Evolutionary conservation across 2,329 filamentous ascomycete species (phyloP), one percentile per base, ranked within the genome.

Genomic region (Onygenales sp.): DNA sequence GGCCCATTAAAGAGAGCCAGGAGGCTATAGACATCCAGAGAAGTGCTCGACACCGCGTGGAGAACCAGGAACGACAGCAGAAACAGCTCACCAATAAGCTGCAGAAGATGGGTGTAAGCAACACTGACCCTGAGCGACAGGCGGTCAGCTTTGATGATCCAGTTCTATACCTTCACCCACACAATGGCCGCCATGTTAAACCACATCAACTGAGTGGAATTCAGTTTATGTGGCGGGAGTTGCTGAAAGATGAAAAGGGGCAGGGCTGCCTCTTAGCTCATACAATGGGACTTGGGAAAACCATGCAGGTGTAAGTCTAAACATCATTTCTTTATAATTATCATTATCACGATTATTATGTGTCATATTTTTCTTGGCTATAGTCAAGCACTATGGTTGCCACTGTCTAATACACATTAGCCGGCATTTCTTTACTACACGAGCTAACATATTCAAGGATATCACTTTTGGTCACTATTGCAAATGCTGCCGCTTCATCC

Each of bases 251-350:
- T 53, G 72, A 76, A 3, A 72, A 74, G 5, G 76, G 78, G 14
- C 84, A 90, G 67, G 90, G 90, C 2, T 94, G 88, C 64, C 76
- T 95, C 10, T 75, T 95, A 17, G 87, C 90, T 5, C 90, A 95
- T 66, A 89, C 87, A 0, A 95, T 95, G 90, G 91, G 91, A 1
- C 72, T 95, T 2, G 90, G 90, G 13, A 96, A 95, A 72, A 94
- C 90, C 0, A 89, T 95, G 84, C 90, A 95, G 71, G 81, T 89
- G 73, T 78, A 69, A 70, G 74, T 71, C 17, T 8, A 21, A 31
- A 21, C 21, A 13, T 2, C 2, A 5, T 11, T 36, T 43, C 21
- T 43, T 36, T 52, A 48, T 33, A 13, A 38, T 31, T 27, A 46
- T n/a, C 21, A 43, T 27, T 27, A 27, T 27, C 21, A 27, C 21